Evolutionary conservation across 2,329 filamentous ascomycete genomes (phyloP).

Genomic region (Colletotrichum coccodes): DNA sequence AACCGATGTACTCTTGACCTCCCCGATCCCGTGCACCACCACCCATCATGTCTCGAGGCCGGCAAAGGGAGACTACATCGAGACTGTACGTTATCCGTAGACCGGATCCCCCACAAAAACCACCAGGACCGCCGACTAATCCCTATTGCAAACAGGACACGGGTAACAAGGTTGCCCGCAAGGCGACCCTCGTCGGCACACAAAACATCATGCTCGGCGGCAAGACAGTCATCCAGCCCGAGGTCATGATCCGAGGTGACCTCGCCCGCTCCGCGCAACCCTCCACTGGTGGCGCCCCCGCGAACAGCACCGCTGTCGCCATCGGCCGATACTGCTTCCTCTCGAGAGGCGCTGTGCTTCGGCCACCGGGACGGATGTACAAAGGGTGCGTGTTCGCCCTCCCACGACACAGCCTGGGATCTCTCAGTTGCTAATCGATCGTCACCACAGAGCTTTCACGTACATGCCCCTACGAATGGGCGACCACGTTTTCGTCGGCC

Average conservation of each 20-base stretch:
- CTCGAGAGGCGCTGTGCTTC: constrained; percentile 79
- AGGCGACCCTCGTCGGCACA: constrained; percentile 90
- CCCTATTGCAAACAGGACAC: constrained; percentile 73
- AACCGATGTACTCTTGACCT: neutral
- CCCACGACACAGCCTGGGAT: neutral
- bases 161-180: constrained; percentile 97
- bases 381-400: constrained; percentile 64
- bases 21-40: neutral
- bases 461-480: constrained; percentile 93
- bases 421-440: neutral
- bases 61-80: constrained; percentile 92
- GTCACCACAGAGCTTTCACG: constrained; percentile 63
- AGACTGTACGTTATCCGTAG: constrained; percentile 74
- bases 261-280: constrained; percentile 70
- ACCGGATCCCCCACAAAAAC: too few species aligned
- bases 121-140: neutral
- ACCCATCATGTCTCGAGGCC: constrained; percentile 76
- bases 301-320: constrained; percentile 76
- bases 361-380: constrained; percentile 85
- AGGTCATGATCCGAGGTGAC: constrained; percentile 93
- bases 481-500: constrained; percentile 92
- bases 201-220: constrained; percentile 98
- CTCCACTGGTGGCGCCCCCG: constrained; percentile 53
- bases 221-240: constrained; percentile 94
- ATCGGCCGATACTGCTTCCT: constrained; percentile 95